Percentiles rank a stretch among this genome's conserved stretches.
Conservation (phyloP, 306 rosid genomes). For the Fagus crenata region DNA sequence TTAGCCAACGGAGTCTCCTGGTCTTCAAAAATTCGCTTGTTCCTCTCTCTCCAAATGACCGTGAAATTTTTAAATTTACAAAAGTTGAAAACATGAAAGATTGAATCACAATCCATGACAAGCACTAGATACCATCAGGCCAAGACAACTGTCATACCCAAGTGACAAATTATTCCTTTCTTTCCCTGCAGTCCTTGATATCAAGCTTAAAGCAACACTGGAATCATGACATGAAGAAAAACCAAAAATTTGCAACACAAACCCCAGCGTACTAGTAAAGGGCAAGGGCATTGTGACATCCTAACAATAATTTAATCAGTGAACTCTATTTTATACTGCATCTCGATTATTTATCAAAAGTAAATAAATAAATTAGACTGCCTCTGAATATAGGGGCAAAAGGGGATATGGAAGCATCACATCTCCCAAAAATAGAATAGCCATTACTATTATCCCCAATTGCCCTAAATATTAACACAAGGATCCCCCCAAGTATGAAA, state of each 20-base stretch:
- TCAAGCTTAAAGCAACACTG: background rate
- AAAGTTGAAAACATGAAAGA: background rate
- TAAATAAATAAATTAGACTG: too few relatives aligned
- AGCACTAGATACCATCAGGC: background rate
- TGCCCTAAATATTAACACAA: background rate
- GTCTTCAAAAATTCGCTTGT: too few relatives aligned
- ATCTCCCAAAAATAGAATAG: background rate
- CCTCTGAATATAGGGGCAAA: background rate
- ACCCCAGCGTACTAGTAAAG: background rate
- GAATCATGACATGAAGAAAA: background rate
- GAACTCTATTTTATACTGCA: background rate
- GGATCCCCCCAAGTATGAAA: background rate
- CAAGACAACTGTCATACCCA: background rate
- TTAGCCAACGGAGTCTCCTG: too few relatives aligned
- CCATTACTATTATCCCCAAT: background rate
- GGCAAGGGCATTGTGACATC: background rate
- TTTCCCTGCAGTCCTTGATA: background rate
- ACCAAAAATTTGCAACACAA: background rate
- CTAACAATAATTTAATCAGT: background rate
- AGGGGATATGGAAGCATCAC: background rate
- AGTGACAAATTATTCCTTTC: background rate
- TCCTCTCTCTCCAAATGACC: background rate
- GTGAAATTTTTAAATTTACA: background rate
- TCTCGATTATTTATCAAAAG: too few relatives aligned
- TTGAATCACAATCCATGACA: background rate